Base-by-base conservation (phyloP, 2,329 filamentous ascomycete genomes). In the Penicillium nordicum region DNA sequence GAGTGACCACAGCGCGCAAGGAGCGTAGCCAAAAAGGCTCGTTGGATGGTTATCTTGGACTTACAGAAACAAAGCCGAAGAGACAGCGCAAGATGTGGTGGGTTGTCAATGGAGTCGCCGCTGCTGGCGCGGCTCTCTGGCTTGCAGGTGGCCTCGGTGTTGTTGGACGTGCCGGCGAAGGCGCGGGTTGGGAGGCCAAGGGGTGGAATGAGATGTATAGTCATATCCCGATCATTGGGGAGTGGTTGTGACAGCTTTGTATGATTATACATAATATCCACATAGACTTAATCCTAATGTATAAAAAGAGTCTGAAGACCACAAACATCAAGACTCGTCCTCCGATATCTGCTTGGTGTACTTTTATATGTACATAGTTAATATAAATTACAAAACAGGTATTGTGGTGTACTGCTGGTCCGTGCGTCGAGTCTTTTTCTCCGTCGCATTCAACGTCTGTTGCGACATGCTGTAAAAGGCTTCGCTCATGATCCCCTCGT, bases 61-160 rank as follows among this genome's bases (percentile, higher is more conserved):
- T 67, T 0, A 69, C 80, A 8, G 83, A 84, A 60, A 82, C 78
- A 67, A 77, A 74, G 48, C 72, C 81, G 59, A 76, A 78, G 57
- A 68, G 65, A 49, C 81, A 83, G 69, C 85, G 86, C 69, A 81
- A 85, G 68, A 83, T 84, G 65, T 89, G 89, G 85, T 85, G 89
- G 76, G 73, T 79, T 2, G 80, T 96, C 53, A 91, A 95, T 69
- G 86, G 80, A 0, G 72, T 86, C 51, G 82, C 83, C 0, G 78
- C 80, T 0, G 74, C 80, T 0, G 72, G 88, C 2, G 81, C 85
- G 8, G 81, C 76, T 0, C 53, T 92, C n/a, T 97, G 92, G 92
- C 84, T 92, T 50, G 86, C 87, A 0, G 92, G 92, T 4, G 88
- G 89, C 0, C 72, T 97, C 34, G 90, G 89, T 0, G 79, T 96